Evolutionary conservation across 2,329 filamentous ascomycete genomes (phyloP).

Genomic region (Sporothrix globosa): DNA sequence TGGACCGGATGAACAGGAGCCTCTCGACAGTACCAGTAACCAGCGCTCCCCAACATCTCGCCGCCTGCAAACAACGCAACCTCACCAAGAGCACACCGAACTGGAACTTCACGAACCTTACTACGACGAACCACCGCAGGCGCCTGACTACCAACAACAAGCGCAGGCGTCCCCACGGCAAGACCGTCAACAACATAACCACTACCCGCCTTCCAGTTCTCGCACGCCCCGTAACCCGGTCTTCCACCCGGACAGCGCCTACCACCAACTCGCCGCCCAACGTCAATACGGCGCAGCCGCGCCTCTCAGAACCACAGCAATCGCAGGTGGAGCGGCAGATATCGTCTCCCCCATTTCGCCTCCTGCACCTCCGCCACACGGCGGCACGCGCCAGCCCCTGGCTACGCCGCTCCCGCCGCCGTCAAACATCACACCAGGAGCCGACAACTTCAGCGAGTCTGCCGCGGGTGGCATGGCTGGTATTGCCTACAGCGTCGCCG

Average conservation of each 20-base stretch:
- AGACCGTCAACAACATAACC: slow-evolving; percentile 36
- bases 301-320: slow-evolving; percentile 34
- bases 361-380: slow-evolving; percentile 36
- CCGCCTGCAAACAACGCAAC: slow-evolving; percentile 22
- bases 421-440: slow-evolving; percentile 60
- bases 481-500: slow-evolving; percentile 67
- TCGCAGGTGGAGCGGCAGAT: slow-evolving; percentile 28
- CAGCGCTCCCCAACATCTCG: slow-evolving; percentile 26
- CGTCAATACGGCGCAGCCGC: slow-evolving; percentile 35
- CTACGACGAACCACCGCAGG: slow-evolving; percentile 32
- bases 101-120: slow-evolving; percentile 33
- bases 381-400: slow-evolving; percentile 12
- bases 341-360: slow-evolving; percentile 41
- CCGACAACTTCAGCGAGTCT: slow-evolving; percentile 67
- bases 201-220: slow-evolving; percentile 36
- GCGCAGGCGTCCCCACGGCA: slow-evolving; percentile 25
- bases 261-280: slow-evolving; percentile 44
- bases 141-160: slow-evolving; percentile 29
- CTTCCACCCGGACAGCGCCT: slow-evolving; percentile 47
- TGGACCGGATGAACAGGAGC: slow-evolving; percentile 37
- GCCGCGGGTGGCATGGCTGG: slow-evolving; percentile 69
- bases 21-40: slow-evolving; percentile 34
- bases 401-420: slow-evolving; percentile 39
- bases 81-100: slow-evolving; percentile 28
- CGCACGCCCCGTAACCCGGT: slow-evolving; percentile 32